Conservation (phyloP, 768 basidiomycete genomes). For the Dendrothele bispora region DNA sequence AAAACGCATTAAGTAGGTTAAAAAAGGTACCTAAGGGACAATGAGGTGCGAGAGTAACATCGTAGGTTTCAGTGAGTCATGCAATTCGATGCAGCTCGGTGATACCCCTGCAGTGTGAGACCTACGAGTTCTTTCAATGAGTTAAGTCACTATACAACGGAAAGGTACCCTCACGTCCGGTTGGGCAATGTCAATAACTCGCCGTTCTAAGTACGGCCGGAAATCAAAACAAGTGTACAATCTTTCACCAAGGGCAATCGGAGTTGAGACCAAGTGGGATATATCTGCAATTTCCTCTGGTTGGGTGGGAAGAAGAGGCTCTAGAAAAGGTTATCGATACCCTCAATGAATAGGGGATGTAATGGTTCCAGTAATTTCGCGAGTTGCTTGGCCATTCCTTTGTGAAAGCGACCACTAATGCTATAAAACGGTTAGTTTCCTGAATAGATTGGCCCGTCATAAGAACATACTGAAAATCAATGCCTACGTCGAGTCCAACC, state of each 20-base stretch:
- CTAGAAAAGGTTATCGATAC: slow-evolving; percentile 29
- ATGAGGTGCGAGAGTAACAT: slow-evolving; percentile 71
- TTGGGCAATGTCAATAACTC: slow-evolving; percentile 68
- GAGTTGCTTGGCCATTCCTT: slow-evolving; percentile 69
- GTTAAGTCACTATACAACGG: too few species aligned
- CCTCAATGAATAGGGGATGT: slow-evolving; percentile 66
- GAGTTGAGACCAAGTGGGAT: slow-evolving; percentile 51
- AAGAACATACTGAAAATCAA: slow-evolving; percentile 71
- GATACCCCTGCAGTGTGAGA: slow-evolving; percentile 63
- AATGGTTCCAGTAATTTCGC: slow-evolving; percentile 59
- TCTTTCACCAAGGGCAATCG: slow-evolving; percentile 63
- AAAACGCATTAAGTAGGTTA: too few species aligned
- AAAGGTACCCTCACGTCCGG: slow-evolving; percentile 53
- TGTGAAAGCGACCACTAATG: slow-evolving; percentile 67
- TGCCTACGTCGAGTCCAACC: slow-evolving; percentile 61
- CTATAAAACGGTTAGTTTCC: too few species aligned
- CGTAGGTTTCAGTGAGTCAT: slow-evolving; percentile 62
- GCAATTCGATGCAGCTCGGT: slow-evolving; percentile 59
- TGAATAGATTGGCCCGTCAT: slow-evolving; percentile 73
- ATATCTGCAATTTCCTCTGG: slow-evolving; percentile 63
- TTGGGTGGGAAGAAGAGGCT: slow-evolving; percentile 60
- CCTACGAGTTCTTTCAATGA: slow-evolving; percentile 28
- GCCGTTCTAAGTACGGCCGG: slow-evolving; percentile 61
- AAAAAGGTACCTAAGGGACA: slow-evolving; percentile 75
- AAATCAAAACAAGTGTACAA: slow-evolving; percentile 63